Base-by-base conservation (phyloP, 768 basidiomycete species). In the Agaricus bisporus region DNA sequence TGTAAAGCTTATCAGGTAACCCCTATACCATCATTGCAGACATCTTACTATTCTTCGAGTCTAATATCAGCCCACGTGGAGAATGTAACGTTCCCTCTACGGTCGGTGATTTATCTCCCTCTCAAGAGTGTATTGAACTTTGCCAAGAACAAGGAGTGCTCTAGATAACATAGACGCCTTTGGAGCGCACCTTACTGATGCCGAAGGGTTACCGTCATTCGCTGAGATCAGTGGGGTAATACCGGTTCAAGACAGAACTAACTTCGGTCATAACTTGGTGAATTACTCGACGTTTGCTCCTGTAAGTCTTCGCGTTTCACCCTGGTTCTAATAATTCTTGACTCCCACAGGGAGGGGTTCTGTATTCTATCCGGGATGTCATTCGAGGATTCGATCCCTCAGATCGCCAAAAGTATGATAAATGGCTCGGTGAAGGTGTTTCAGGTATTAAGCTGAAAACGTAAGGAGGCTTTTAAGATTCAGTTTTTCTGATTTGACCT, bases 41-140 rank as follows among this genome's bases (percentile, higher is more conserved):
- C 29, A 68, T 65, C 45, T 49, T 84, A 82, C 64, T 75, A 79
- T 42, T 69, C 70, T 20, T 83, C 84, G 11, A 81, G 83, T 11
- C 64, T 86, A 42, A 63, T 86, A 15, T 80, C 85, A 1, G 64
- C 81, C 35, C 75, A 82, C 56, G 66, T 86, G 11, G 83, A 86
- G 56, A 78, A 72, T 18, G 70, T 69, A 35, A 86, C 85, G 3
- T 68, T 85, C 26, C 80, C 83, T 2, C 61, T 82, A 46, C 78
- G 85, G 84, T 84, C 58, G 25, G 59, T 62, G 37, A 35, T 55
- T 61, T 26, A 48, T 41, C n/a, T 54, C 38, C 42, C 18, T 49
- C 51, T 22, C 17, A 36, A 17, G 20, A 46, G 28, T 51, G 20
- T 36, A 29, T 28, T 46, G 36, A 46, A 22, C n/a, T 26, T 49